phyloP scores from a whole-genome alignment of 2,329 filamentous ascomycete species.

The Chaetothyriales sp. region DNA sequence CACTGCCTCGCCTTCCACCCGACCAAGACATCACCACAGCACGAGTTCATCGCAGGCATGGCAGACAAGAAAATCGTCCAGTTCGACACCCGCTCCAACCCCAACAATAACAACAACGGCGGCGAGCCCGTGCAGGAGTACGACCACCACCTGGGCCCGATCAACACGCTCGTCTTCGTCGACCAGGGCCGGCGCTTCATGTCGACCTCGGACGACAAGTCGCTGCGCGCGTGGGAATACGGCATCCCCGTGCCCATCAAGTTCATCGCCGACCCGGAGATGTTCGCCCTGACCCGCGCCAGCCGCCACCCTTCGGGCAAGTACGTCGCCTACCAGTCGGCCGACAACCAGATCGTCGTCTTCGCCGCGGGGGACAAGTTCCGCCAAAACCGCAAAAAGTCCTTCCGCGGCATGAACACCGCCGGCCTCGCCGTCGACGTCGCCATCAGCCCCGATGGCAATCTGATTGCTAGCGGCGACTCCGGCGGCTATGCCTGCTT shows the following conservation, averaged over 20 bases:
- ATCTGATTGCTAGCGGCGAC: slow-evolving; percentile 78
- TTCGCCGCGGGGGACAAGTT: slow-evolving; percentile 93
- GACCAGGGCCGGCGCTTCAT: slow-evolving; percentile 92
- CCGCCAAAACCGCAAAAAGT: slow-evolving; percentile 93
- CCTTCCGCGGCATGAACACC: slow-evolving; percentile 88
- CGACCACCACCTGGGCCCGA: slow-evolving; percentile 90
- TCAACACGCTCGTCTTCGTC: slow-evolving; percentile 95
- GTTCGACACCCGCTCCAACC: slow-evolving; percentile 75
- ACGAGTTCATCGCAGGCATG: slow-evolving; percentile 93
- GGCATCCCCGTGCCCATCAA: slow-evolving; percentile 97
- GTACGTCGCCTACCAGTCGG: slow-evolving; percentile 83
- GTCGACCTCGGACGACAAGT: slow-evolving; percentile 95
- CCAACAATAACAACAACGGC: no score
- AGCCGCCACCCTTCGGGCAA: slow-evolving; percentile 77
- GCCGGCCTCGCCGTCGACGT: slow-evolving; percentile 87
- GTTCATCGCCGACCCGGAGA: slow-evolving; percentile 92
- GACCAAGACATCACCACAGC: slow-evolving; percentile 43
- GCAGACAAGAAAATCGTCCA: slow-evolving; percentile 98
- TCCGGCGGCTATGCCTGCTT: slow-evolving; percentile 81
- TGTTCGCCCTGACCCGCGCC: slow-evolving; percentile 88
- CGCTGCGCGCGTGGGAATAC: slow-evolving; percentile 92
- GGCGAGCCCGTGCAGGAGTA: slow-evolving; percentile 87
- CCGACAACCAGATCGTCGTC: slow-evolving; percentile 92
- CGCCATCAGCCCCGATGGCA: slow-evolving; percentile 75
- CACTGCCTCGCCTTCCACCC: slow-evolving; percentile 94